Evolutionary conservation across 106 monocot species (phyloP).

Genomic region (Dendrobium officinale): DNA sequence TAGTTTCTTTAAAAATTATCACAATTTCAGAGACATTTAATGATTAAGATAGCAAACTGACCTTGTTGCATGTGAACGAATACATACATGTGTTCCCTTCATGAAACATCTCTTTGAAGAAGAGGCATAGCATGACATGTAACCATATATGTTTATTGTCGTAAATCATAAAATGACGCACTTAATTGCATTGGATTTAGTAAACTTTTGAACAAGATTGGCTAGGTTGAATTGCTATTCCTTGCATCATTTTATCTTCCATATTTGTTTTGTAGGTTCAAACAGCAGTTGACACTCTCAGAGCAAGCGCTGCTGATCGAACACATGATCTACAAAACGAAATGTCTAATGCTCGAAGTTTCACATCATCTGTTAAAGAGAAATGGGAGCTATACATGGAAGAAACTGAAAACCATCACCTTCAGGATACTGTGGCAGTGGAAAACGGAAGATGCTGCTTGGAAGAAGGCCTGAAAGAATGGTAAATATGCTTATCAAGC

Average conservation of each 20-base stretch:
- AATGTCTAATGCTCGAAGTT: conserved; percentile 39
- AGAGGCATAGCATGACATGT: background rate
- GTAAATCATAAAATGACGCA: no score
- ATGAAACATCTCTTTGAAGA: background rate
- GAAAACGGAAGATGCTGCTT: conserved; percentile 41
- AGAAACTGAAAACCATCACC: conserved; percentile 47
- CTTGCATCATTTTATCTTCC: background rate
- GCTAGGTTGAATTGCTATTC: background rate
- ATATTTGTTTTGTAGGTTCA: conserved; percentile 43
- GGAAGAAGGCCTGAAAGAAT: conserved; percentile 38
- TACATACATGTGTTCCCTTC: background rate
- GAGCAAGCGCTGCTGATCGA: conserved; percentile 40
- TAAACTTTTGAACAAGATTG: background rate
- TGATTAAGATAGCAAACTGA: no score
- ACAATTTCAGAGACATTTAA: no score
- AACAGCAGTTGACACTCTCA: conserved; percentile 49
- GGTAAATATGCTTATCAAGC: conserved; percentile 32
- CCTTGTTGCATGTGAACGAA: background rate
- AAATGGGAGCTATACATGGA: conserved; percentile 56
- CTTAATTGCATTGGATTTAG: background rate
- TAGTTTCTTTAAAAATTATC: no score
- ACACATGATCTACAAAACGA: conserved; percentile 50
- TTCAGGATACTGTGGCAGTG: conserved; percentile 40
- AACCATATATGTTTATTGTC: background rate
- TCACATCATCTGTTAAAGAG: conserved; percentile 43